A percentile compares a stretch with the other conserved stretches of the same genome.
Conservation (phyloP, 768 basidiomycete species). For the Holtermannia corniformis region DNA sequence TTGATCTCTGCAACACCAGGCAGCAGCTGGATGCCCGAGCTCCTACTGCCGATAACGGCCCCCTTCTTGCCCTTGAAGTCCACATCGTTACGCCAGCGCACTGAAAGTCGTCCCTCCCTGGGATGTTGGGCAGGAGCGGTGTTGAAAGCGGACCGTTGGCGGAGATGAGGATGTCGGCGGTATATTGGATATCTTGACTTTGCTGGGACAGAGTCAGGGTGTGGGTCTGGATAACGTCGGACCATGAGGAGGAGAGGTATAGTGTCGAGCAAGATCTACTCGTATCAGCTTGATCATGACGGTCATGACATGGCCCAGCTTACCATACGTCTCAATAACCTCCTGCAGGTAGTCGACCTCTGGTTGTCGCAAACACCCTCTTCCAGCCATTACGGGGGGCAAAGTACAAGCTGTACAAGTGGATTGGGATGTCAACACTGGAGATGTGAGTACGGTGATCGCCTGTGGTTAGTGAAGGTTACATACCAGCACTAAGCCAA, state of each 20-base stretch:
- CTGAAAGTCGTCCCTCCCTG: slow-evolving; percentile 49
- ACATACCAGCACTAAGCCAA: slow-evolving; percentile 12
- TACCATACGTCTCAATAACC: slow-evolving; percentile 40
- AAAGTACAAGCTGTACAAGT: slow-evolving; percentile 3
- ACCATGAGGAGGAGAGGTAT: slow-evolving; percentile 48
- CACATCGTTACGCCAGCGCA: slow-evolving; percentile 45
- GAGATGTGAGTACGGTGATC: too few relatives aligned
- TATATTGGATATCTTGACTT: slow-evolving; percentile 29
- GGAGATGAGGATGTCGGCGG: slow-evolving; percentile 48
- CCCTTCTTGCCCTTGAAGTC: slow-evolving; percentile 23
- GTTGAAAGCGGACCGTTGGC: slow-evolving; percentile 48
- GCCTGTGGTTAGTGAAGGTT: background rate
- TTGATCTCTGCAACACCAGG: slow-evolving; percentile 19
- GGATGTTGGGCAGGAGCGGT: slow-evolving; percentile 46
- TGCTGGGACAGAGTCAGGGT: slow-evolving; percentile 43
- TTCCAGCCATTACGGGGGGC: slow-evolving; percentile 49
- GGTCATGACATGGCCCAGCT: slow-evolving; percentile 21
- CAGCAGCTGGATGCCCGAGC: slow-evolving; percentile 12
- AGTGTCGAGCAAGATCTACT: slow-evolving; percentile 17
- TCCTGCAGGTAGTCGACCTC: slow-evolving; percentile 50
- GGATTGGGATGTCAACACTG: slow-evolving; percentile 4
- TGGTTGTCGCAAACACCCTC: slow-evolving; percentile 47
- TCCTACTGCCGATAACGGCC: slow-evolving; percentile 27
- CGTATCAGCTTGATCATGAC: slow-evolving; percentile 12
- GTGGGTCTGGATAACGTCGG: slow-evolving; percentile 45